These are phyloP conservation scores for Xylaria arbuscula DNA, from an alignment of 2,329 filamentous ascomycete species.

Conservation along the genomic window DNA sequence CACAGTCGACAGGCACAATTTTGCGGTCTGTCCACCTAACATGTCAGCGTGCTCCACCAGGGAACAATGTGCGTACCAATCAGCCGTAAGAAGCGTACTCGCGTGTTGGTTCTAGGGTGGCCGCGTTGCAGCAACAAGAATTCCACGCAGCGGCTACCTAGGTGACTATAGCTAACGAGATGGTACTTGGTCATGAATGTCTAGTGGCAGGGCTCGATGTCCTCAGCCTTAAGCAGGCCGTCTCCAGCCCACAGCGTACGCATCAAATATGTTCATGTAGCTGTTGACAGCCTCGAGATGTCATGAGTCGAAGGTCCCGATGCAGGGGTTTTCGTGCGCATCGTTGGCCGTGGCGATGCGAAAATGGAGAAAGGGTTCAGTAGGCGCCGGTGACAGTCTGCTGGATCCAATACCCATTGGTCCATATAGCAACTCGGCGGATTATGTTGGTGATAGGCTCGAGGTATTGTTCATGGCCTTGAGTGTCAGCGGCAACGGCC, in stretches of 20 bases:
- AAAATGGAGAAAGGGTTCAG: too few relatives aligned
- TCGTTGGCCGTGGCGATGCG: too few relatives aligned
- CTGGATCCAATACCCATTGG: too few relatives aligned
- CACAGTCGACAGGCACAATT: neutral
- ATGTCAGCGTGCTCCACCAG: neutral
- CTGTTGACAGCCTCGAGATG: too few relatives aligned
- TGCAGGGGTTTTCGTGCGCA: too few relatives aligned
- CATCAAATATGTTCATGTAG: neutral
- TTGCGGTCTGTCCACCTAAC: neutral
- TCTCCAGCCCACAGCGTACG: neutral
- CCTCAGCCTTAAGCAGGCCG: neutral
- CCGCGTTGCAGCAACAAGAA: neutral
- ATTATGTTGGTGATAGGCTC: too few relatives aligned
- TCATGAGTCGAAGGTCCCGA: too few relatives aligned
- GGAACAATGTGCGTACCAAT: neutral
- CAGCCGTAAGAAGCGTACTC: neutral
- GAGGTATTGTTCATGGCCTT: too few relatives aligned
- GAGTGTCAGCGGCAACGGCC: too few relatives aligned
- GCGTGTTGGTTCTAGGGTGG: neutral
- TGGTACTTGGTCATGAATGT: neutral
- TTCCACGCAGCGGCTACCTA: neutral
- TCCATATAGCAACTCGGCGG: too few relatives aligned
- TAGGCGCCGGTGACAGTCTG: too few relatives aligned
- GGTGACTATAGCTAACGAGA: neutral
- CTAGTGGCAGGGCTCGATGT: neutral